Evolutionary conservation across 106 monocot species (phyloP), one percentile per base, ranked within the genome.

Genomic region (Vanilla planifolia): DNA sequence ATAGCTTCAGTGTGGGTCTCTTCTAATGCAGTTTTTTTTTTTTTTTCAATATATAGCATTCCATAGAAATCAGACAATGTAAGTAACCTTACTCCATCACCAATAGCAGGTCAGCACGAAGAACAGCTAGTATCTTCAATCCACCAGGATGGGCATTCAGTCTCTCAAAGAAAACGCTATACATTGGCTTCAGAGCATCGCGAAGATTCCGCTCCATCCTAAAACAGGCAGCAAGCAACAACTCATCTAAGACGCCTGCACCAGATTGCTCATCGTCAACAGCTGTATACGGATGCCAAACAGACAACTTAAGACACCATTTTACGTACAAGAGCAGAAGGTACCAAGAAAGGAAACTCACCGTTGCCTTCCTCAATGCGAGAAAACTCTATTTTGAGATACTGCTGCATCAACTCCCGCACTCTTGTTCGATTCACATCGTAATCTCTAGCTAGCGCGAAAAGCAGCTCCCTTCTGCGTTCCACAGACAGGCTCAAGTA

Each of bases 61-160:
- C 19, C 6, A 2, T 44, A 22, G 19, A 28, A 53, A 29, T n/a
- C 24, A 20, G 62, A 21, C 22, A 25, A n/a, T 8, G 16, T 32
- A 15, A 48, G 45, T 10, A 9, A 25, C 43, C 73, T 68, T 78
- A 92, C 91, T 4, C 68, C 10, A 86, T 59, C 30, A 77, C 37
- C 48, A 67, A 64, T 45, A 86, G 82, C 42, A 91, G 86, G 41
- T 92, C 91, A 16, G 86, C 85, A 48, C 91, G 91, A 52, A 92
- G 67, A 51, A 74, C 33, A 34, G 69, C 68, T 52, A 92, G 43
- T 37, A 86, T 70, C 77, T 92, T 92, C 67, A 92, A 67, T 33
- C 91, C 91, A 9, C 86, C 91, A 13, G 79, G 77, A 23, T 77
- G 53, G 15, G 71, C 82, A 68, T 83, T 86, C 25, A 92, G 60